phyloP scores from a whole-genome alignment of 1,284 basidiomycete genomes.

The Lentinula novae-zelandiae region DNA sequence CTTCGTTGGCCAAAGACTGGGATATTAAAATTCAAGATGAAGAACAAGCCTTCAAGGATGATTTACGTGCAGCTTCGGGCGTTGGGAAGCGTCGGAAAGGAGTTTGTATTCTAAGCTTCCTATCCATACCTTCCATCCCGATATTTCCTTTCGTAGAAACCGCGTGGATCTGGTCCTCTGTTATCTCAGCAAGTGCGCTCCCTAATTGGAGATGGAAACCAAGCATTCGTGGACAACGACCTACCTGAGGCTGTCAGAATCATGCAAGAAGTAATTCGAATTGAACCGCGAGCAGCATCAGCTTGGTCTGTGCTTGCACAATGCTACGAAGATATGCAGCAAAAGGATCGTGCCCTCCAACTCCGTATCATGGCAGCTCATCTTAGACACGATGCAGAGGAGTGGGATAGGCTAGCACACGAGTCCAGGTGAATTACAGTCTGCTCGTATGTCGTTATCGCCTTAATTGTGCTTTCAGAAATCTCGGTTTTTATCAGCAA shows the following conservation, averaged over 20 bases:
- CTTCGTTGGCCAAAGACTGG: conserved; percentile 59
- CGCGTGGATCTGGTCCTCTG: conserved; percentile 41
- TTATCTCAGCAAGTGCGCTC: conserved; percentile 81
- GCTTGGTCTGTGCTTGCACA: conserved; percentile 89
- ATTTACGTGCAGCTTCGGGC: conserved; percentile 66
- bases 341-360: conserved; percentile 74
- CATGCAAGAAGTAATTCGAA: conserved; percentile 90
- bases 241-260: conserved; percentile 69
- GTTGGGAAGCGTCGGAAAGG: conserved; percentile 56
- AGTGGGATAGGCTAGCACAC: conserved; percentile 80
- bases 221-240: conserved; percentile 77
- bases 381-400: conserved; percentile 78
- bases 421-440: conserved; percentile 57
- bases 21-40: conserved; percentile 64
- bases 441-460: background rate
- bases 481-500: conserved; percentile 74
- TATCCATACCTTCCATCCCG: background rate
- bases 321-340: conserved; percentile 69
- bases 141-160: conserved; percentile 24
- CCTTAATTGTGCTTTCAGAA: conserved; percentile 34
- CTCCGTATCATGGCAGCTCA: conserved; percentile 90
- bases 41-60: conserved; percentile 65
- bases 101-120: conserved; percentile 25
- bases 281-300: conserved; percentile 80
- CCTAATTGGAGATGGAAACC: conserved; percentile 84